A percentile compares a stretch with the other conserved stretches of the same genome.
phyloP scores from a whole-genome alignment of 257 asterid species.

The Rubia yunnanensis region DNA sequence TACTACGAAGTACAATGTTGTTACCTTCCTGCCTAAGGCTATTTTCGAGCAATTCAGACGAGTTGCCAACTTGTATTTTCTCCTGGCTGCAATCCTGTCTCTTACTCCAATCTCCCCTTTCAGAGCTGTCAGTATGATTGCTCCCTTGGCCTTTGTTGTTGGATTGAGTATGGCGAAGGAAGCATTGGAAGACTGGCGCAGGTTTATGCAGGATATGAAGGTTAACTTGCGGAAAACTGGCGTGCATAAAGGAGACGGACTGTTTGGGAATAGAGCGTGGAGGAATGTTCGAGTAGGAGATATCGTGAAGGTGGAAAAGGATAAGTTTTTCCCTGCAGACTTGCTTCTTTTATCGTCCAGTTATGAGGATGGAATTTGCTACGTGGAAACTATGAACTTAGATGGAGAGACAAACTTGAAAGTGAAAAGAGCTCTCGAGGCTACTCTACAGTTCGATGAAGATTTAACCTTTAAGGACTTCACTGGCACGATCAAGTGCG shows the following conservation, averaged over 20 bases:
- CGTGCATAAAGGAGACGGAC: constrained; percentile 59
- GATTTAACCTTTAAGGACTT: constrained; percentile 64
- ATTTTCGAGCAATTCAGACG: constrained; percentile 87
- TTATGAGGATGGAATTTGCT: constrained; percentile 90
- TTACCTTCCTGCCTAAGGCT: constrained; percentile 88
- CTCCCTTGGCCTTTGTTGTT: constrained; percentile 84
- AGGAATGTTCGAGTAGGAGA: constrained; percentile 89
- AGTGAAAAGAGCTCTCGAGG: constrained; percentile 76
- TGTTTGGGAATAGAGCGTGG: constrained; percentile 69
- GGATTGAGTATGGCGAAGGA: constrained; percentile 99
- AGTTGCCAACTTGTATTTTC: constrained; percentile 93
- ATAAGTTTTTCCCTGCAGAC: constrained; percentile 87
- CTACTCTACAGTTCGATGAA: constrained; percentile 51
- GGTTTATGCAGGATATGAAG: constrained; percentile 91
- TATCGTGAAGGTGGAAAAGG: constrained; percentile 80
- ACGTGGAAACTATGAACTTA: constrained; percentile 92
- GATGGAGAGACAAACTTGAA: constrained; percentile 97
- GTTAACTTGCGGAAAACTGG: constrained; percentile 68
- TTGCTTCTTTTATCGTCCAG: constrained; percentile 77
- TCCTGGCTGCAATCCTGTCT: constrained; percentile 73
- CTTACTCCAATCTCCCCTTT: constrained; percentile 79
- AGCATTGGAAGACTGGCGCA: constrained; percentile 86
- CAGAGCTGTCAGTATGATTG: constrained; percentile 73
- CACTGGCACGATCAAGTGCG: constrained; percentile 60
- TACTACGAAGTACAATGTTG: constrained; percentile 86